These are phyloP conservation scores for Saturnispora galanensis DNA, from an alignment of 805 yeast genomes.

Conservation along the genomic window DNA sequence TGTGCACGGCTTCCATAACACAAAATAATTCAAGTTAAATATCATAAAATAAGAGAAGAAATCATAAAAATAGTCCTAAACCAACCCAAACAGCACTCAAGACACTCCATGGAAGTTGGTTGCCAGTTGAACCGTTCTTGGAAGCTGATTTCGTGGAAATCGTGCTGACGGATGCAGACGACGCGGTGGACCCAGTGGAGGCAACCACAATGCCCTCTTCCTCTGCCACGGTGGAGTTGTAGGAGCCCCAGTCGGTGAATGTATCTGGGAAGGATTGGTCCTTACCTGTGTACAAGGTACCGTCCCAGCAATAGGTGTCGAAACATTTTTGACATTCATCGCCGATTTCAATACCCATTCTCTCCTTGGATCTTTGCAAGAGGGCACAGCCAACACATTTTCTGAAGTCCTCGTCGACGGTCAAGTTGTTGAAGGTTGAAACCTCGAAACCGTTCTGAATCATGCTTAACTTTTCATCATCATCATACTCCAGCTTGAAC, in stretches of 20 bases:
- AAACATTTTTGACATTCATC: conserved; percentile 69
- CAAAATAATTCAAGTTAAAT: background rate
- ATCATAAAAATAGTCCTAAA: conserved; percentile 2
- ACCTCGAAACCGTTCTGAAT: conserved; percentile 68
- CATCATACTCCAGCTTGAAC: conserved; percentile 50
- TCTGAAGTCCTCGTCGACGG: conserved; percentile 59
- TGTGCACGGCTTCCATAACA: too few species aligned
- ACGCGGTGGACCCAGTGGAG: conserved; percentile 5
- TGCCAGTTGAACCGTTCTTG: conserved; percentile 4
- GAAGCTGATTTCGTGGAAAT: conserved; percentile 2
- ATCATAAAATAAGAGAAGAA: background rate
- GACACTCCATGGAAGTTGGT: background rate
- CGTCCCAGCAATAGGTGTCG: conserved; percentile 53
- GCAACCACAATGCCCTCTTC: background rate
- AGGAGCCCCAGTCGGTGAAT: conserved; percentile 32
- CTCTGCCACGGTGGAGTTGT: conserved; percentile 7
- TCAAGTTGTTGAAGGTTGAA: conserved; percentile 53
- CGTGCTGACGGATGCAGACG: background rate
- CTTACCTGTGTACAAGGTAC: conserved; percentile 16
- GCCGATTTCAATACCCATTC: conserved; percentile 48
- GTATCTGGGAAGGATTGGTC: conserved; percentile 20
- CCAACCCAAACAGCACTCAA: conserved; percentile 1
- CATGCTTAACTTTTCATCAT: conserved; percentile 47
- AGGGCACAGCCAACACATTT: conserved; percentile 79
- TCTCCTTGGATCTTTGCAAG: conserved; percentile 67